Evolutionary conservation across 2,329 filamentous ascomycete species (phyloP).

Genomic region (Hypoxylon sp.): DNA sequence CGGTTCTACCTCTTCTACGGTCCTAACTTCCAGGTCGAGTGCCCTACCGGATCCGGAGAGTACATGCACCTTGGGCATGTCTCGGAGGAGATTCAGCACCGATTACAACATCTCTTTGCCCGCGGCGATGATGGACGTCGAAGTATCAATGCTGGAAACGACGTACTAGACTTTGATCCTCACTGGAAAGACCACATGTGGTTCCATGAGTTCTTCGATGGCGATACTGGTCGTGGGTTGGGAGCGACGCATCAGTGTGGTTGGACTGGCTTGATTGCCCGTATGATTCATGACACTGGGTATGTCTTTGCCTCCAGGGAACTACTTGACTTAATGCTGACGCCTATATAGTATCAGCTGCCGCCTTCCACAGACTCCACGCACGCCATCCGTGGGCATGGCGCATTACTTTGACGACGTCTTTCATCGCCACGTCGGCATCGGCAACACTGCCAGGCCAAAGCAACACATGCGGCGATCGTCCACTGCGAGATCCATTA

Average conservation of each 20-base stretch:
- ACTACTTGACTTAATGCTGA: conserved; percentile 61
- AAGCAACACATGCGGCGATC: conserved; percentile 77
- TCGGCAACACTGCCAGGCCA: conserved; percentile 55
- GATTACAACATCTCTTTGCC: conserved; percentile 90
- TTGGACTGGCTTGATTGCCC: conserved; percentile 95
- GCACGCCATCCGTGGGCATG: conserved; percentile 85
- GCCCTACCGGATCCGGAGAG: conserved; percentile 91
- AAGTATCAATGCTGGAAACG: conserved; percentile 87
- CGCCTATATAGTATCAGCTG: conserved; percentile 76
- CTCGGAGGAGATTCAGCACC: conserved; percentile 93
- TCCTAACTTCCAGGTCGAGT: conserved; percentile 88
- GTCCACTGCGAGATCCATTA: conserved; percentile 86
- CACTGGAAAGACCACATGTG: conserved; percentile 94
- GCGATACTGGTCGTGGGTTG: conserved; percentile 87
- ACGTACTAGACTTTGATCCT: conserved; percentile 89
- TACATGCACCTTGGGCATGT: conserved; percentile 97
- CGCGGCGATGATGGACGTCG: conserved; percentile 86
- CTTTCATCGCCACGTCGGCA: conserved; percentile 69
- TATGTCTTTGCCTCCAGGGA: too few relatives aligned
- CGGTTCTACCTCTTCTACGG: conserved; percentile 98
- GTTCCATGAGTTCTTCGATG: conserved; percentile 99
- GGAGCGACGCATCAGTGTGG: conserved; percentile 95
- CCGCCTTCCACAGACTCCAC: conserved; percentile 91
- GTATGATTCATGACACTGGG: conserved; percentile 98
- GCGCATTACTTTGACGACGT: conserved; percentile 96